These are phyloP conservation scores for Aspergillus heteromorphus DNA, from an alignment of 495 filamentous ascomycete genomes.

Conservation along the genomic window DNA sequence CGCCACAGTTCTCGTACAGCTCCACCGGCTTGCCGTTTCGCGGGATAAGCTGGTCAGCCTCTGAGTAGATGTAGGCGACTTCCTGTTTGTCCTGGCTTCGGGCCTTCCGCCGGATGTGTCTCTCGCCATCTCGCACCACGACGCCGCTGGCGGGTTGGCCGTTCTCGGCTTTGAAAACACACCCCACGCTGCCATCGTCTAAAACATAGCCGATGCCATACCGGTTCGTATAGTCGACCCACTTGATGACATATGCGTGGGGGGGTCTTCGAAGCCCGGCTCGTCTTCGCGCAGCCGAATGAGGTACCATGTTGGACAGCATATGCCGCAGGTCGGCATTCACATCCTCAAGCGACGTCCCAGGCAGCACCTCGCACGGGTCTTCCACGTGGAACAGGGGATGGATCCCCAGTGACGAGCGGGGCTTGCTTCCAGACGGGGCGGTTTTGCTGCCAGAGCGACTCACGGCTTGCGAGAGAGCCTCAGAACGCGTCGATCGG, in stretches of 20 bases:
- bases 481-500: constrained; percentile 8
- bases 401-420: constrained; percentile 35
- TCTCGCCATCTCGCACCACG: constrained; percentile 59
- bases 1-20: constrained; percentile 71
- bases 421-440: constrained; percentile 25
- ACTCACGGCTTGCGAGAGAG: constrained; percentile 16
- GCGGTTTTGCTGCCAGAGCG: constrained; percentile 30
- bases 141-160: constrained; percentile 59
- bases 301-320: constrained; percentile 35
- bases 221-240: constrained; percentile 93
- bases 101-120: constrained; percentile 44
- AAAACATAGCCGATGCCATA: constrained; percentile 83
- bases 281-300: constrained; percentile 31
- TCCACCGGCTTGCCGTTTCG: constrained; percentile 60
- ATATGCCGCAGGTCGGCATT: constrained; percentile 38
- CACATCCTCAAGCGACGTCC: constrained; percentile 37
- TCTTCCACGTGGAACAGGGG: constrained; percentile 38
- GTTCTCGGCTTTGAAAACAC: constrained; percentile 65
- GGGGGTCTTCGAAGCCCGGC: constrained; percentile 28
- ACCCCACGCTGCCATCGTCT: constrained; percentile 77
- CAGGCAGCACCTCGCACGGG: constrained; percentile 29
- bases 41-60: constrained; percentile 62
- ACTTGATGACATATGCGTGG: constrained; percentile 66
- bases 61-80: constrained; percentile 47
- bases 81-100: constrained; percentile 52